Percentiles rank a stretch among this genome's conserved stretches.
These are phyloP conservation scores for Elaeis guineensis DNA, from an alignment of 176 grass and related monocot species.

Conservation along the genomic window DNA sequence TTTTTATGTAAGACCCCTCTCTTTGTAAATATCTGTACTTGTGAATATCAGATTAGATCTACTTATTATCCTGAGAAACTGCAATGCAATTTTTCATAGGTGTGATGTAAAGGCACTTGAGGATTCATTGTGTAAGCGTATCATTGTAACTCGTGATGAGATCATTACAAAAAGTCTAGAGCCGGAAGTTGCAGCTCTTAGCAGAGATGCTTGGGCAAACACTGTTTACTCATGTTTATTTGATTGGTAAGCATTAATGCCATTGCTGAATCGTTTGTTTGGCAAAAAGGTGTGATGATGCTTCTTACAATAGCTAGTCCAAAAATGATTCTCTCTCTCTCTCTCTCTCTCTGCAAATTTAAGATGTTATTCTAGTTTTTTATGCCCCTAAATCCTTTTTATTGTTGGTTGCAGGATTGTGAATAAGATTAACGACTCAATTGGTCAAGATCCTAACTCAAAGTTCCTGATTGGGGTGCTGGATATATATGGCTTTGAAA, in stretches of 20 bases:
- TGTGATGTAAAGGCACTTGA: conserved; percentile 67
- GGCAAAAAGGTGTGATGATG: too few relatives aligned
- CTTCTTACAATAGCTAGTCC: too few relatives aligned
- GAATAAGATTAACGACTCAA: conserved; percentile 83
- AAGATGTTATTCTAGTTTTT: too few relatives aligned
- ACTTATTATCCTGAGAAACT: conserved; percentile 3
- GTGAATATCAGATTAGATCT: conserved; percentile 3
- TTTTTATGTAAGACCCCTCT: conserved; percentile 69
- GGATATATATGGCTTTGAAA: conserved; percentile 99
- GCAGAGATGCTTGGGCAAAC: conserved; percentile 89
- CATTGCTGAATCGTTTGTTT: neutral
- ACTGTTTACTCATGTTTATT: conserved; percentile 89
- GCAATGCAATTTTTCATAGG: conserved; percentile 44
- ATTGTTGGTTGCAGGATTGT: conserved; percentile 61
- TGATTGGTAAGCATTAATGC: conserved; percentile 66
- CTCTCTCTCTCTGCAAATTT: neutral
- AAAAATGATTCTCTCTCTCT: conserved; percentile 8
- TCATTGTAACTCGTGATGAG: conserved; percentile 87
- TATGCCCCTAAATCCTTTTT: too few relatives aligned
- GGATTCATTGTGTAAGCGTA: conserved; percentile 81
- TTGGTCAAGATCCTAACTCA: conserved; percentile 93
- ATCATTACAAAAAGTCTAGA: conserved; percentile 77
- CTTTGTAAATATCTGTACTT: conserved; percentile 1
- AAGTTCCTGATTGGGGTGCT: conserved; percentile 90
- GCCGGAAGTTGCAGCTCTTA: conserved; percentile 65